Conservation (phyloP, 2,329 filamentous ascomycete species). For the Exophiala oligosperma region DNA sequence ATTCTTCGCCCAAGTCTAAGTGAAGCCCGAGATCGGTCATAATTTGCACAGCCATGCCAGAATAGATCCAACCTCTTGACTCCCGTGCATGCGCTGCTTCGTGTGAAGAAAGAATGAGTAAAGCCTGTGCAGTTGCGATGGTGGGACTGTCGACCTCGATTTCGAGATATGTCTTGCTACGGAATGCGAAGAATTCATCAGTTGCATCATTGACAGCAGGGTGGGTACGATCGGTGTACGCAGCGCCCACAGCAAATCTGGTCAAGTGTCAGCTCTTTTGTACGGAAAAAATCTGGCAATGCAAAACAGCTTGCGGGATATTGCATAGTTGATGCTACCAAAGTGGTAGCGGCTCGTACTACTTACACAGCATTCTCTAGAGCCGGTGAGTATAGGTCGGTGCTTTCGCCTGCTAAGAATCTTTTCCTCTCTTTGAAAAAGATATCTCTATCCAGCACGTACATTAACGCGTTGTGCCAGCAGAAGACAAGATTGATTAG, state of each 20-base stretch:
- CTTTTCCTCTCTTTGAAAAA: constrained; percentile 28
- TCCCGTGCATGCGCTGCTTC: constrained; percentile 47
- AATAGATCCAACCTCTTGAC: constrained; percentile 48
- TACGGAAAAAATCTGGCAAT: no score
- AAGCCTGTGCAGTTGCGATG: constrained; percentile 50
- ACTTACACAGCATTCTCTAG: constrained; percentile 43
- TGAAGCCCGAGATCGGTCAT: constrained; percentile 47
- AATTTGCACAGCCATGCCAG: constrained; percentile 48
- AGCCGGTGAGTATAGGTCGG: constrained; percentile 42
- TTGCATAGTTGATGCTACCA: no score
- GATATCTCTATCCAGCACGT: constrained; percentile 47
- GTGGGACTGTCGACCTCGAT: constrained; percentile 50
- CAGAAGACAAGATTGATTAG: constrained; percentile 49
- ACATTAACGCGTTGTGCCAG: constrained; percentile 50
- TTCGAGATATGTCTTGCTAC: constrained; percentile 48
- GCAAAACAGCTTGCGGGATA: no score
- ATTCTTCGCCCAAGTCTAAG: constrained; percentile 35
- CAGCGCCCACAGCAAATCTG: constrained; percentile 7
- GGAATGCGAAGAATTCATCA: constrained; percentile 31
- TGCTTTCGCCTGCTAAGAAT: constrained; percentile 32
- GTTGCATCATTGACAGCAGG: constrained; percentile 1
- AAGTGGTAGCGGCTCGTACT: no score
- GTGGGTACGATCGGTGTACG: constrained; percentile 6
- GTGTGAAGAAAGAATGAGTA: constrained; percentile 47
- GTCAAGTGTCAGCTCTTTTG: neutral